Percentiles rank a stretch among this genome's conserved stretches.
phyloP scores from a whole-genome alignment of 352 stramenopile genomes.

The Nothophytophthora sp. region DNA sequence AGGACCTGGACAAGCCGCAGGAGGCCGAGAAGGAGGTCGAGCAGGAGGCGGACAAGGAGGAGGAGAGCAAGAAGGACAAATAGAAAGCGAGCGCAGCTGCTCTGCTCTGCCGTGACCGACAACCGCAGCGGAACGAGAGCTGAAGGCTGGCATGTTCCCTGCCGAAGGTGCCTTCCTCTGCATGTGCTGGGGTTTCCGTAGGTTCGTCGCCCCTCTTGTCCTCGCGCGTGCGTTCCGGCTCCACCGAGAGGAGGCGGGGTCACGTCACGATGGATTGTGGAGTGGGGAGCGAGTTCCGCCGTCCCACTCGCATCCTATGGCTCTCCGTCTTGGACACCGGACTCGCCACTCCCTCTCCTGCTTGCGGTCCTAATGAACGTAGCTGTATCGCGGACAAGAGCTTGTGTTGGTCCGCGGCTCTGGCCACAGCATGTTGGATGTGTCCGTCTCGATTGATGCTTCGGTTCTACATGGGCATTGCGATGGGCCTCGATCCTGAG shows the following conservation, averaged over 20 bases:
- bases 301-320: no score
- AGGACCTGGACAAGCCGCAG: slow-evolving; percentile 46
- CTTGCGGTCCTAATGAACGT: no score
- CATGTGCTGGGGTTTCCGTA: slow-evolving; percentile 9
- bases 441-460: slow-evolving; percentile 10
- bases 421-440: no score
- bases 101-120: slow-evolving; percentile 28
- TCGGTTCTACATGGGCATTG: slow-evolving; percentile 11
- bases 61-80: slow-evolving; percentile 74
- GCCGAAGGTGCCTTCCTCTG: slow-evolving; percentile 19
- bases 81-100: slow-evolving; percentile 40
- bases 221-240: not conserved
- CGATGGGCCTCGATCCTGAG: no score
- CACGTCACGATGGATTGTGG: no score
- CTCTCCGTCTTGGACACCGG: no score
- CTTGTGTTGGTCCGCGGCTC: no score
- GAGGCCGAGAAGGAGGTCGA: slow-evolving; percentile 70
- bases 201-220: not conserved
- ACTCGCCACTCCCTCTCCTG: no score
- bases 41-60: slow-evolving; percentile 49
- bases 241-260: no score
- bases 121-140: slow-evolving; percentile 18
- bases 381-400: no score
- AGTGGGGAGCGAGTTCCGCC: no score
- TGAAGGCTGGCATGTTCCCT: slow-evolving; percentile 20